phyloP scores from a whole-genome alignment of 177 flowering plant species.

The Tripterygium wilfordii region DNA sequence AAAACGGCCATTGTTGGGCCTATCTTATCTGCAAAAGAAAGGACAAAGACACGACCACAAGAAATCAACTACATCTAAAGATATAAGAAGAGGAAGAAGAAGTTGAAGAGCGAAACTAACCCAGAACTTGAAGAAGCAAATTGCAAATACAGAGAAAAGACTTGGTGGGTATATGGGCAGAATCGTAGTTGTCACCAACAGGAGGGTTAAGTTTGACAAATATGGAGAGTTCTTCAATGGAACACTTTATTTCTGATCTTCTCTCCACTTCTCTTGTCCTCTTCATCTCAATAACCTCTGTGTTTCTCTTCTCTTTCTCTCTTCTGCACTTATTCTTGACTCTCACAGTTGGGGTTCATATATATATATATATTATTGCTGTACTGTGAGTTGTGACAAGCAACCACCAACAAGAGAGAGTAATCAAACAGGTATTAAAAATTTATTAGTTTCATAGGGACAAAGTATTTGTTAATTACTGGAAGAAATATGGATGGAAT shows the following conservation, averaged over 20 bases:
- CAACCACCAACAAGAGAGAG: no score
- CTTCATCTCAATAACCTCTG: conserved; percentile 23
- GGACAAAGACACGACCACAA: conserved; percentile 2
- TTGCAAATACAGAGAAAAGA: conserved; percentile 60
- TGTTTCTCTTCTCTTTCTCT: background rate
- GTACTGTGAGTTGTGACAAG: background rate
- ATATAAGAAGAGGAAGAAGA: conserved; percentile 7
- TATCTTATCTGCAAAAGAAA: conserved; percentile 71
- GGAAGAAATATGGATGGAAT: no score
- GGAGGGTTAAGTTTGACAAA: conserved; percentile 21
- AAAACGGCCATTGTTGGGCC: conserved; percentile 91
- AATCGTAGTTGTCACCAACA: conserved; percentile 8
- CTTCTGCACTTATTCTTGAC: background rate
- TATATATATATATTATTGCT: no score
- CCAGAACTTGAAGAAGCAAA: conserved; percentile 70
- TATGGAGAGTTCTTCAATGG: conserved; percentile 49
- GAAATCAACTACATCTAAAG: background rate
- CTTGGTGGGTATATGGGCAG: conserved; percentile 36
- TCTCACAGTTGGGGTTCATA: background rate
- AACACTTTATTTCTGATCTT: conserved; percentile 40
- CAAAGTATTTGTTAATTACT: no score
- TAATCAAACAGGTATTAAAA: no score
- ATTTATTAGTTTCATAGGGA: background rate
- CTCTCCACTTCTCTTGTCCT: conserved; percentile 39
- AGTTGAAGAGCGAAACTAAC: conserved; percentile 24